These are phyloP conservation scores for Debaryomyces fabryi DNA, from an alignment of 1,139 yeast genomes.

Conservation along the genomic window DNA sequence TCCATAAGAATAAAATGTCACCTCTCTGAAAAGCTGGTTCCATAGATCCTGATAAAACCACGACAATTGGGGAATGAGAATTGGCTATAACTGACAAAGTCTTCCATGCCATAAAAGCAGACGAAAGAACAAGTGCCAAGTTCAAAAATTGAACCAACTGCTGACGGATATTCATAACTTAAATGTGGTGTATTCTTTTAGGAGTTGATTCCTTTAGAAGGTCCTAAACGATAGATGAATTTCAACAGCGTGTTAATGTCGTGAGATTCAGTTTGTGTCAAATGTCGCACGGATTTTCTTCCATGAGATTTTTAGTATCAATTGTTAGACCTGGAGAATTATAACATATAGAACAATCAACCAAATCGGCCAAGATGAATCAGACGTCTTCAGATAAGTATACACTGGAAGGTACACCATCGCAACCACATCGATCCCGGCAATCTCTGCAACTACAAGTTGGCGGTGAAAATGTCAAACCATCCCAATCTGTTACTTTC, in stretches of 20 bases:
- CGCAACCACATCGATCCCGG: neutral
- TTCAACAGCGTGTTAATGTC: constrained; percentile 8
- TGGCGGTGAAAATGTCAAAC: constrained; percentile 8
- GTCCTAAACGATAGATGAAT: neutral
- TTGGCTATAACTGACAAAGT: constrained; percentile 75
- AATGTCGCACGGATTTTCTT: neutral
- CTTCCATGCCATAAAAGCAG: constrained; percentile 94
- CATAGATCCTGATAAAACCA: constrained; percentile 97
- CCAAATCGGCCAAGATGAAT: constrained; percentile 4
- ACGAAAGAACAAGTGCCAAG: constrained; percentile 76
- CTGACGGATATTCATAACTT: constrained; percentile 47
- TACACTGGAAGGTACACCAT: neutral
- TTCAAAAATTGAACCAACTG: constrained; percentile 61
- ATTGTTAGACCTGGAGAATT: too few species aligned
- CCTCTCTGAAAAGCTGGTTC: constrained; percentile 99
- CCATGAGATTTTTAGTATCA: neutral
- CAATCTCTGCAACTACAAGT: constrained; percentile 1
- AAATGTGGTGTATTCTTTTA: neutral
- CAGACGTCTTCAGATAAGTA: constrained; percentile 6
- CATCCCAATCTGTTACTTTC: constrained; percentile 40
- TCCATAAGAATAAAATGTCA: constrained; percentile 89
- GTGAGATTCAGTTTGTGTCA: neutral
- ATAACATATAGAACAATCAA: neutral
- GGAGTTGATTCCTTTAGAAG: neutral
- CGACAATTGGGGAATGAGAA: constrained; percentile 93